Conservation (phyloP, 345 rosid genomes). For the Pistacia atlantica region DNA sequence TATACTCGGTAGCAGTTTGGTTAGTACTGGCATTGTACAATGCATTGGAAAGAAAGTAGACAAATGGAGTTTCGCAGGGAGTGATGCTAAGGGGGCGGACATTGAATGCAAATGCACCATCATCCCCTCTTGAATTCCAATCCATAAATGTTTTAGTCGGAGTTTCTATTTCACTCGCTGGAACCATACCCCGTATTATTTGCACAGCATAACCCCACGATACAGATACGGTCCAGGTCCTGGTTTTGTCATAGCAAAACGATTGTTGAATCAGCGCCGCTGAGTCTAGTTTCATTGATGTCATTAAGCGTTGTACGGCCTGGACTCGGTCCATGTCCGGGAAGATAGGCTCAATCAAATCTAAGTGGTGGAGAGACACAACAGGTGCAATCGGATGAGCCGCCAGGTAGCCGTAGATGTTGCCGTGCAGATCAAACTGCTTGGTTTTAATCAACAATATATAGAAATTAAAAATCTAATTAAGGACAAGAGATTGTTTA, state of each 20-base stretch:
- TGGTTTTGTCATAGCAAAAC: slow-evolving; percentile 56
- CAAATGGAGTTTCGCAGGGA: slow-evolving; percentile 55
- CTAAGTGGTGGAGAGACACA: slow-evolving; percentile 73
- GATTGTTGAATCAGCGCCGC: slow-evolving; percentile 71
- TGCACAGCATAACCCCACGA: slow-evolving; percentile 87
- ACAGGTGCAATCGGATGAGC: slow-evolving; percentile 81
- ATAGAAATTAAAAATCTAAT: too few relatives aligned
- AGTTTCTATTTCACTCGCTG: slow-evolving; percentile 50
- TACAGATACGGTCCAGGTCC: slow-evolving; percentile 70
- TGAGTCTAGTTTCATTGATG: slow-evolving; percentile 55
- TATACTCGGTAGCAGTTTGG: slow-evolving; percentile 51
- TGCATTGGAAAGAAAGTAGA: slow-evolving; percentile 48
- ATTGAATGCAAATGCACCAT: slow-evolving; percentile 46
- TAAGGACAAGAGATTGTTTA: too few relatives aligned
- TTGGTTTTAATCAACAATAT: too few relatives aligned
- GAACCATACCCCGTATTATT: slow-evolving; percentile 47
- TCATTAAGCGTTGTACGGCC: slow-evolving; percentile 45
- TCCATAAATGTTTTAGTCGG: slow-evolving; percentile 62
- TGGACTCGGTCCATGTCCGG: slow-evolving; percentile 49
- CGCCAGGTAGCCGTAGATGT: slow-evolving; percentile 59
- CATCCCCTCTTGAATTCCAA: slow-evolving; percentile 52
- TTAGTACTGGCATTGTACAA: slow-evolving; percentile 19
- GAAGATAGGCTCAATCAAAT: slow-evolving; percentile 62
- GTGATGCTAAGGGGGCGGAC: slow-evolving; percentile 43
- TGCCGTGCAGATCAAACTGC: slow-evolving; percentile 68